Conservation (phyloP, 2,329 filamentous ascomycete species). For the Thielaviopsis punctulata region DNA sequence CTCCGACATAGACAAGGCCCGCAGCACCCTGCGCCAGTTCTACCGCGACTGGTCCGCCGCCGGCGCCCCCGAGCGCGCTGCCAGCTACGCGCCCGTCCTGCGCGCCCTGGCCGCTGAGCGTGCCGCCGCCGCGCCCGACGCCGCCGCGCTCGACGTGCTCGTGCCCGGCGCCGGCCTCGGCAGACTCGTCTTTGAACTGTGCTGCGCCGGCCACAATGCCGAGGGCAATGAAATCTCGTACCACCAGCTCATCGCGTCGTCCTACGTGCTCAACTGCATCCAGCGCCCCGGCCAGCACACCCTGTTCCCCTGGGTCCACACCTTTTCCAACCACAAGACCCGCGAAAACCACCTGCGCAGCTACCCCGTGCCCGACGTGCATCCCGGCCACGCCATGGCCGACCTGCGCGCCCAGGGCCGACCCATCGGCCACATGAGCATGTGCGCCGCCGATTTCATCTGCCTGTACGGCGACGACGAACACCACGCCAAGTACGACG, state of each 20-base stretch:
- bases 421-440: slow-evolving; percentile 55
- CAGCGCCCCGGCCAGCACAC: slow-evolving; percentile 42
- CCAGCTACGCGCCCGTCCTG: slow-evolving; percentile 61
- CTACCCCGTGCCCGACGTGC: slow-evolving; percentile 65
- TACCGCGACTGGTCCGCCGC: slow-evolving; percentile 87
- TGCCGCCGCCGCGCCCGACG: slow-evolving; percentile 12
- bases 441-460: slow-evolving; percentile 86
- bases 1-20: slow-evolving; percentile 72
- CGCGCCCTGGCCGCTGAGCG: slow-evolving; percentile 39
- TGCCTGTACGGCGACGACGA: slow-evolving; percentile 57
- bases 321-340: slow-evolving; percentile 69
- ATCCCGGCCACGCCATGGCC: slow-evolving; percentile 42
- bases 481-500: slow-evolving; percentile 51
- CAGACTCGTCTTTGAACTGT: slow-evolving; percentile 76
- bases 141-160: slow-evolving; percentile 43
- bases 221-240: slow-evolving; percentile 96
- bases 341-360: slow-evolving; percentile 58
- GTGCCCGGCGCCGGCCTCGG: slow-evolving; percentile 84
- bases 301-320: slow-evolving; percentile 72
- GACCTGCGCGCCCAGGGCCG: slow-evolving; percentile 2
- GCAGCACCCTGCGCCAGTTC: slow-evolving; percentile 82
- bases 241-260: slow-evolving; percentile 80
- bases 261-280: slow-evolving; percentile 56
- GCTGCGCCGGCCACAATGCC: slow-evolving; percentile 49
- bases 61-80: slow-evolving; percentile 55